phyloP scores from a whole-genome alignment of 2,329 filamentous ascomycete species.

The Calonectria hongkongensis region DNA sequence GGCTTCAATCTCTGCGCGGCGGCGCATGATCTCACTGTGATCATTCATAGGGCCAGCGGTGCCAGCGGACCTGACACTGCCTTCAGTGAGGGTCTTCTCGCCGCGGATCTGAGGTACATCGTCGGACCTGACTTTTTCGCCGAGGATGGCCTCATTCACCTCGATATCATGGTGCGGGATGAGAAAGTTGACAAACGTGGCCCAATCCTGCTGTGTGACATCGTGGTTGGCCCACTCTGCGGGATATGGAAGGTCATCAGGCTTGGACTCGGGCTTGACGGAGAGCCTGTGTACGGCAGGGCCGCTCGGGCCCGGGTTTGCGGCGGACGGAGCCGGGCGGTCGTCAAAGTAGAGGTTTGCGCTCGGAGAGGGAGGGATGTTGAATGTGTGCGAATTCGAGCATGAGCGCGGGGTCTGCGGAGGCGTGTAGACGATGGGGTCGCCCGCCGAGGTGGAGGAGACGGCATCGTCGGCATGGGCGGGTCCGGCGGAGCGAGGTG shows the following conservation, averaged over 20 bases:
- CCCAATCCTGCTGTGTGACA: constrained; percentile 73
- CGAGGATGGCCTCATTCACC: constrained; percentile 68
- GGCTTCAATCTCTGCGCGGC: constrained; percentile 59
- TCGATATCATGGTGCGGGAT: constrained; percentile 68
- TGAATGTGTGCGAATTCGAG: constrained; percentile 41
- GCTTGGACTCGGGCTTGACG: constrained; percentile 60
- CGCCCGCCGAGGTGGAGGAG: constrained; percentile 64
- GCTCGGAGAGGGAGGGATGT: constrained; percentile 48
- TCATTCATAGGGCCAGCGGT: constrained; percentile 32
- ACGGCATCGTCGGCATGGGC: constrained; percentile 60
- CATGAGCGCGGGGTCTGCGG: constrained; percentile 67
- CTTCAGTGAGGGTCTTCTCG: constrained; percentile 47
- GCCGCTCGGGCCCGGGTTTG: constrained; percentile 45
- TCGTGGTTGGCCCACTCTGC: constrained; percentile 64
- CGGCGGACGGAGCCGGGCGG: constrained; percentile 59
- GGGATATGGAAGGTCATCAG: constrained; percentile 67
- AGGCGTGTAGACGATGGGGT: constrained; percentile 71
- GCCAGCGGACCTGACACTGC: constrained; percentile 33
- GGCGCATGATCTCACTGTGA: constrained; percentile 51
- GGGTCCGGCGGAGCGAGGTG: constrained; percentile 49
- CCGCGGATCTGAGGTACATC: constrained; percentile 55
- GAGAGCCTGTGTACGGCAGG: constrained; percentile 60
- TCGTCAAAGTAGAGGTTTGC: constrained; percentile 67
- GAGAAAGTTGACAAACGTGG: constrained; percentile 75
- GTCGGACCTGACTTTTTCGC: constrained; percentile 69